A percentile compares a stretch with the other conserved stretches of the same genome.
These are phyloP conservation scores for Cucumis melo DNA, from an alignment of 306 rosid species.

Conservation along the genomic window DNA sequence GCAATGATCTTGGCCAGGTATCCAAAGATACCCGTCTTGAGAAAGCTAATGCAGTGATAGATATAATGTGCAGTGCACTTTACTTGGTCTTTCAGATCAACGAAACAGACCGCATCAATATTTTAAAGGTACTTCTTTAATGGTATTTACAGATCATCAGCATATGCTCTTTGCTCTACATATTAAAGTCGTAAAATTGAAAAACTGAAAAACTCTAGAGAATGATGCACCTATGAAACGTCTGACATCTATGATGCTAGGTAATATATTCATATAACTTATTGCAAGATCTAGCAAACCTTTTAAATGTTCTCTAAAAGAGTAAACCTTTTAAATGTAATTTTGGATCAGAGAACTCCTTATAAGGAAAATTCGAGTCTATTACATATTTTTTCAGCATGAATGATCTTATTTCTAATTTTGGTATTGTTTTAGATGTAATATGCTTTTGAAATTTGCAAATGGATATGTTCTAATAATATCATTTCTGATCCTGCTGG, in stretches of 20 bases:
- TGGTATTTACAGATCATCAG: slow-evolving; percentile 3
- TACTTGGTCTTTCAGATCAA: slow-evolving; percentile 67
- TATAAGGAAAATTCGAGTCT: not conserved
- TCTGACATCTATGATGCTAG: not conserved
- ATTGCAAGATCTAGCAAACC: not conserved
- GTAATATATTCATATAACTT: not conserved
- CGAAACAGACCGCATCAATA: slow-evolving; percentile 87
- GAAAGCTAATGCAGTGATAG: slow-evolving; percentile 89
- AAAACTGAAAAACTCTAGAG: not conserved
- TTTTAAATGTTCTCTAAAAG: not conserved
- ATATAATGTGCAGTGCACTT: slow-evolving; percentile 86
- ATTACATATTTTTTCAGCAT: not conserved
- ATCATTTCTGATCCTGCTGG: not conserved
- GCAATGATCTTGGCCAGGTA: slow-evolving; percentile 29
- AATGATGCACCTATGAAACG: not conserved
- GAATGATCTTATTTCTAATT: not conserved
- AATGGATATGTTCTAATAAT: not conserved
- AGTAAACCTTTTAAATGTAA: not conserved
- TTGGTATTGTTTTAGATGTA: not conserved
- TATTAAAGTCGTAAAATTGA: not conserved
- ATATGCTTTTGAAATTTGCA: not conserved
- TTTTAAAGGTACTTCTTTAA: slow-evolving; percentile 60
- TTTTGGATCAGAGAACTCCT: not conserved
- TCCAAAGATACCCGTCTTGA: slow-evolving; percentile 58
- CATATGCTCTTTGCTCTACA: not conserved